Conservation (phyloP, 164 flowering plant genomes). For the Tetracentron sinense region DNA sequence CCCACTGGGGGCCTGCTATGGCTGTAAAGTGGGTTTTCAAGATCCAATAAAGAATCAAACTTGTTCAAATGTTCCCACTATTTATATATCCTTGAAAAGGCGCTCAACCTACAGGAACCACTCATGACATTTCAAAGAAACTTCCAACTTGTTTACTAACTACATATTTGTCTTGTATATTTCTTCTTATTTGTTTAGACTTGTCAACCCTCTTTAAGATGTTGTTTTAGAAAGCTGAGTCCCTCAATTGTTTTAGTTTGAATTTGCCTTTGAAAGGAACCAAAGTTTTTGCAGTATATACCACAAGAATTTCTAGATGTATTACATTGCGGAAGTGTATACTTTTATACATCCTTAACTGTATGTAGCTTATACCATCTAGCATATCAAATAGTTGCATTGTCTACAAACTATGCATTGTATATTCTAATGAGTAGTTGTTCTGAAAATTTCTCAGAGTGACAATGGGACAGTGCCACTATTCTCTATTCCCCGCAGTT, state of each 20-base stretch:
- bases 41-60: no score
- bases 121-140: no score
- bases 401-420: neutral
- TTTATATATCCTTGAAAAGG: no score
- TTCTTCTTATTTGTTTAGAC: neutral
- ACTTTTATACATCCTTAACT: neutral
- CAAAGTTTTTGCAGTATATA: neutral
- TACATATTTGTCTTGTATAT: no score
- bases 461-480: slow-evolving; percentile 69
- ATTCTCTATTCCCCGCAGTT: slow-evolving; percentile 73
- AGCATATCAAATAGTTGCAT: neutral
- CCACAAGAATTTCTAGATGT: neutral
- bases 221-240: neutral
- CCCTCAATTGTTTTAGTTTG: neutral
- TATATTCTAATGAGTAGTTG: neutral
- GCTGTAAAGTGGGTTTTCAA: no score
- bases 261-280: neutral
- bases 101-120: no score
- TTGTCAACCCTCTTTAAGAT: neutral
- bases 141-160: no score
- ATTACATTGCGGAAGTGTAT: no score
- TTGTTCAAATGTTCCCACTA: no score
- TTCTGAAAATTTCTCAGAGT: slow-evolving; percentile 41
- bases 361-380: neutral
- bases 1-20: no score